Percentiles rank a stretch among this genome's conserved stretches.
phyloP scores from a whole-genome alignment of 2,329 filamentous ascomycete genomes.

The Microascus cirrosus region DNA sequence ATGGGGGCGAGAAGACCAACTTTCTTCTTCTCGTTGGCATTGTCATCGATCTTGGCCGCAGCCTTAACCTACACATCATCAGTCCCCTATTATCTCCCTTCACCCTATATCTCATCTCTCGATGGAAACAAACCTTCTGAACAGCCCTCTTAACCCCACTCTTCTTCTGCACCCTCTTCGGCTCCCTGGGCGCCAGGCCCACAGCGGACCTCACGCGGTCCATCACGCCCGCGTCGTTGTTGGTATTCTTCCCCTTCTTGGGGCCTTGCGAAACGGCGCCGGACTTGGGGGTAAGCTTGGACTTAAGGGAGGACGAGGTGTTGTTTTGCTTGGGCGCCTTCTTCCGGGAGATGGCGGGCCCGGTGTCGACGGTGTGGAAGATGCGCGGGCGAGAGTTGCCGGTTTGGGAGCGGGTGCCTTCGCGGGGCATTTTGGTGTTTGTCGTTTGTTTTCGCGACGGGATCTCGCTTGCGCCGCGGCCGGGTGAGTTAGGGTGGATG shows the following conservation, averaged over 20 bases:
- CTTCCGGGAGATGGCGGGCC: constrained; percentile 15
- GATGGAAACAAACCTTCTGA: background rate
- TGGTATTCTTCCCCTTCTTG: background rate
- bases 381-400: constrained; percentile 42
- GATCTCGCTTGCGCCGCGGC: background rate
- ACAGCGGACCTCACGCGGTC: background rate
- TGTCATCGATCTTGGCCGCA: background rate
- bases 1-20: background rate
- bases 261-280: background rate
- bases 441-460: background rate
- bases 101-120: background rate
- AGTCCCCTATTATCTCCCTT: background rate
- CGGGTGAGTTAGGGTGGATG: background rate
- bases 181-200: background rate
- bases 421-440: constrained; percentile 29
- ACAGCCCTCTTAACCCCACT: background rate
- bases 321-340: background rate
- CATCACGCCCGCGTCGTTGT: background rate
- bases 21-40: background rate
- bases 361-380: constrained; percentile 35
- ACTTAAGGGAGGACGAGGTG: background rate
- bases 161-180: background rate
- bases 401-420: constrained; percentile 39
- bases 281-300: background rate
- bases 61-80: background rate